These are phyloP conservation scores for Saprolegnia diclina DNA, from an alignment of 352 stramenopile genomes.

Conservation along the genomic window DNA sequence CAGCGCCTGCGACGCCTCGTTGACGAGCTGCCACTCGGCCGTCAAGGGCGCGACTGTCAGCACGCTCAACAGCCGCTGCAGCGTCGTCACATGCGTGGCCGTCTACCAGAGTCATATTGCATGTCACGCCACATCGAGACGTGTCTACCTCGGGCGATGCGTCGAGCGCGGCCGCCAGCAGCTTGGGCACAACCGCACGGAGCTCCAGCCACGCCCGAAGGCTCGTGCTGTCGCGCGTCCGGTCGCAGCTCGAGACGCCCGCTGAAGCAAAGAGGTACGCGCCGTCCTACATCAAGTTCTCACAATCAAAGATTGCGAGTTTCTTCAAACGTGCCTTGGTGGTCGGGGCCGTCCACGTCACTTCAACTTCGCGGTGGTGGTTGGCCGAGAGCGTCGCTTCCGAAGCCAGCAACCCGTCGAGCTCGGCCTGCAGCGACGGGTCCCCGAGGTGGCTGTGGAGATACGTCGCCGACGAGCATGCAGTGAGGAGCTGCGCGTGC, in stretches of 20 bases:
- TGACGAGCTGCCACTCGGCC: constrained; percentile 25
- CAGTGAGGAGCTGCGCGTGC: constrained; percentile 55
- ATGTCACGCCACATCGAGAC: not conserved
- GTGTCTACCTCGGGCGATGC: constrained; percentile 7
- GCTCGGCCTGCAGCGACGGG: constrained; percentile 34
- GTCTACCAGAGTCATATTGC: not conserved
- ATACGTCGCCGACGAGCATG: constrained; percentile 37
- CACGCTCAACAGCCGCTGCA: constrained; percentile 29
- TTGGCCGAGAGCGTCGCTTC: constrained; percentile 50
- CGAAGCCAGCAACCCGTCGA: constrained; percentile 31
- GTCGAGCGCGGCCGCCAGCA: constrained; percentile 37
- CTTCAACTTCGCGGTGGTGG: constrained; percentile 72
- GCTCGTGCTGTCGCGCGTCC: constrained; percentile 41
- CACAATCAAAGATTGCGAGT: not conserved
- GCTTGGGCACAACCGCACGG: constrained; percentile 41
- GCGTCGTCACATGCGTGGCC: constrained; percentile 30
- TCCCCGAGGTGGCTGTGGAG: constrained; percentile 49
- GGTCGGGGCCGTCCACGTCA: constrained; percentile 43
- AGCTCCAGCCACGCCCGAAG: constrained; percentile 65
- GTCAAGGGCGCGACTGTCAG: constrained; percentile 31
- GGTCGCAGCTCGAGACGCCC: constrained; percentile 58
- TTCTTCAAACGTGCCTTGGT: not conserved
- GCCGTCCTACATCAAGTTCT: constrained; percentile 33
- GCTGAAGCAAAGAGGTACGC: constrained; percentile 40
- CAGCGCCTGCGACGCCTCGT: constrained; percentile 1